These are phyloP conservation scores for Botrytis fabae DNA, from an alignment of 2,329 filamentous ascomycete species.

Conservation along the genomic window DNA sequence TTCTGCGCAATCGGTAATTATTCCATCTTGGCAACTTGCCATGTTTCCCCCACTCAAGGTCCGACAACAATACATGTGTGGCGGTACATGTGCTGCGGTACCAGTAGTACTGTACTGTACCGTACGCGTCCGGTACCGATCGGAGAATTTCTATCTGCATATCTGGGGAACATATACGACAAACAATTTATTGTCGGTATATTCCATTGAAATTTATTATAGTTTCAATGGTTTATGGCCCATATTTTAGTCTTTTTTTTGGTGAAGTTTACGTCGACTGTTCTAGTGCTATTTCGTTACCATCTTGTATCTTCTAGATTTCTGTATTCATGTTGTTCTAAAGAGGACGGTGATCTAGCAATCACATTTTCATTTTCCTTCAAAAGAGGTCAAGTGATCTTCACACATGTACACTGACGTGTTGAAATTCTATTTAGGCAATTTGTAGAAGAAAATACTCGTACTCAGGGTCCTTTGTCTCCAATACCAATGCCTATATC, in stretches of 20 bases:
- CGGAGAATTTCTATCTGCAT: background rate
- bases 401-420: background rate
- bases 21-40: slow-evolving; percentile 1
- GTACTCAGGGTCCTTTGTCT: background rate
- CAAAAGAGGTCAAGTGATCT: background rate
- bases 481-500: background rate
- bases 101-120: background rate
- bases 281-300: background rate
- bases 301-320: background rate
- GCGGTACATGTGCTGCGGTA: background rate
- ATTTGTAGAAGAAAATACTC: background rate
- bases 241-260: background rate
- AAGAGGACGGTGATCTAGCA: background rate
- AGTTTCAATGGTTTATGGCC: no score
- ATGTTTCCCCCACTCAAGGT: background rate
- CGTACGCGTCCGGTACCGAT: background rate
- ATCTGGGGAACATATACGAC: background rate
- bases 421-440: slow-evolving; percentile 1
- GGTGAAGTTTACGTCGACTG: background rate
- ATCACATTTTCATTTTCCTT: background rate
- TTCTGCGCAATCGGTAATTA: background rate
- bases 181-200: background rate
- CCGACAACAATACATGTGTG: background rate
- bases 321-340: background rate
- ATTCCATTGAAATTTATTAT: background rate